phyloP scores from a whole-genome alignment of 2,329 filamentous ascomycete species.

The Fusarium musae region DNA sequence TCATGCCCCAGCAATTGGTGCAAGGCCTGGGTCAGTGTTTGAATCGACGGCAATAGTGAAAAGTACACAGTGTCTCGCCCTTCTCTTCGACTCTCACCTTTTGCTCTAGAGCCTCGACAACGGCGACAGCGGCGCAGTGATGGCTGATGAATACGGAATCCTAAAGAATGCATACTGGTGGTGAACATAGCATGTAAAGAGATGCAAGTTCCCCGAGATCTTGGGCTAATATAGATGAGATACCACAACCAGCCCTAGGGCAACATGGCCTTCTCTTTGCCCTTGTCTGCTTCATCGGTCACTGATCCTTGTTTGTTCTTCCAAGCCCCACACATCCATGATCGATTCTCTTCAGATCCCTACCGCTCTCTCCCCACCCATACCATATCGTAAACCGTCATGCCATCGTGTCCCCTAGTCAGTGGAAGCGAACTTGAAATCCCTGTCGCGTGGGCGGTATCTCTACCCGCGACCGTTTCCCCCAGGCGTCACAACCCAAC shows the following conservation, averaged over 20 bases:
- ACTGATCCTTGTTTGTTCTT: conserved; percentile 36
- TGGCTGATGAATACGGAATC: neutral
- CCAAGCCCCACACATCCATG: conserved; percentile 37
- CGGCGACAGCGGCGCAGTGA: neutral
- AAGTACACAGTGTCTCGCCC: conserved; percentile 31
- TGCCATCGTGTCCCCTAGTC: conserved; percentile 33
- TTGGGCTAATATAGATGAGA: conserved; percentile 17
- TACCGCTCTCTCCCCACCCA: conserved; percentile 29
- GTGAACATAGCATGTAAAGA: conserved; percentile 24
- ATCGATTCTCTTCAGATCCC: conserved; percentile 41
- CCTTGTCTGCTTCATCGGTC: conserved; percentile 34
- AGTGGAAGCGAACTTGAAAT: conserved; percentile 41
- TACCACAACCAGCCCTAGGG: conserved; percentile 35
- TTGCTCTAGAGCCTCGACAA: neutral
- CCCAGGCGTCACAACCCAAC: conserved; percentile 22
- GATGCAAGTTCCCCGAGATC: conserved; percentile 26
- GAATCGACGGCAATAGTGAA: conserved; percentile 28
- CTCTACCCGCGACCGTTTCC: conserved; percentile 36
- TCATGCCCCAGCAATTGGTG: conserved; percentile 40
- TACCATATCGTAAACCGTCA: conserved; percentile 39
- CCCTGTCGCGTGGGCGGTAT: conserved; percentile 34
- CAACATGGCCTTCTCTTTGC: conserved; percentile 32
- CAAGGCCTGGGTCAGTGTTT: conserved; percentile 29
- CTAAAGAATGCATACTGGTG: neutral
- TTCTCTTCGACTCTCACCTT: conserved; percentile 15